phyloP scores from a whole-genome alignment of 2,329 filamentous ascomycete genomes.

The Colletotrichum liaoningense region DNA sequence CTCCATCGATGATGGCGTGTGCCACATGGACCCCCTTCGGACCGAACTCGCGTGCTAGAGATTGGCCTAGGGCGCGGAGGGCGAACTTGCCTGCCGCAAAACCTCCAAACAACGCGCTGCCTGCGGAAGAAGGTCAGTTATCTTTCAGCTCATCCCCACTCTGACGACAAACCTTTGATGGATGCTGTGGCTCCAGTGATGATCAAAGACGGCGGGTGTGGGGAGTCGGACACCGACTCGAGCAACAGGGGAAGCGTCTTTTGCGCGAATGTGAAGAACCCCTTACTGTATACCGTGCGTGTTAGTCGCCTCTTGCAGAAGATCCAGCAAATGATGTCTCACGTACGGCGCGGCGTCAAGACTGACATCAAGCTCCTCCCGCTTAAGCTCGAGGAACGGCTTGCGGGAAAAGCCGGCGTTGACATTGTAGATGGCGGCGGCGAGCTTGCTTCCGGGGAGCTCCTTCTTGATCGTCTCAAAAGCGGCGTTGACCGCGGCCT shows the following conservation, averaged over 20 bases:
- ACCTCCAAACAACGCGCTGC: background rate
- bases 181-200: conserved; percentile 90
- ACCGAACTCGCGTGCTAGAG: conserved; percentile 84
- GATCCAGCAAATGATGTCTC: background rate
- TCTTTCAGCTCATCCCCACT: background rate
- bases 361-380: conserved; percentile 60
- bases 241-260: conserved; percentile 77
- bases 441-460: conserved; percentile 65
- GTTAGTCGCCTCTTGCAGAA: background rate
- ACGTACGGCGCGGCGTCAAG: conserved; percentile 63
- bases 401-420: conserved; percentile 62
- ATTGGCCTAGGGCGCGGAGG: conserved; percentile 78
- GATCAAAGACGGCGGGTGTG: conserved; percentile 81
- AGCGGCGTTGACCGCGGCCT: conserved; percentile 53
- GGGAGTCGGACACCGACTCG: conserved; percentile 63
- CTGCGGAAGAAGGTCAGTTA: background rate
- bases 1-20: conserved; percentile 85
- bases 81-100: conserved; percentile 89
- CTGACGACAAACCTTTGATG: conserved; percentile 74
- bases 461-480: conserved; percentile 72
- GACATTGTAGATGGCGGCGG: conserved; percentile 79
- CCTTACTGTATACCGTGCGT: conserved; percentile 56
- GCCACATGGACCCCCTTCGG: conserved; percentile 86
- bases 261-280: conserved; percentile 83
- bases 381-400: conserved; percentile 68